Conservation (phyloP, 805 yeast species). For the Candida ascalaphidarum region DNA sequence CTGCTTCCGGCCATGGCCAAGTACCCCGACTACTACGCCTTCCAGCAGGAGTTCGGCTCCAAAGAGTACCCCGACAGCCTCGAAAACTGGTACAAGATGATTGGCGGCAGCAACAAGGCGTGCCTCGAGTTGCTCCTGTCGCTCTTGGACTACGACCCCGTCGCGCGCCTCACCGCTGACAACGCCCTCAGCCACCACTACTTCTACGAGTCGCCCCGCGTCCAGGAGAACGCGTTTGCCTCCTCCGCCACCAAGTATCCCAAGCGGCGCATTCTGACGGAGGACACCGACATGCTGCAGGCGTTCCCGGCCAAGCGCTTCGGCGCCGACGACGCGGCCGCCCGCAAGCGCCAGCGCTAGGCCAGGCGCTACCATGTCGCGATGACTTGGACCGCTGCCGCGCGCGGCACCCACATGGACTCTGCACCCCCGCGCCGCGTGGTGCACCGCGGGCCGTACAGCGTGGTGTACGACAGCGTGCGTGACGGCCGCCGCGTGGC, state of each 20-base stretch:
- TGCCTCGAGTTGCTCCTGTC: conserved; percentile 60
- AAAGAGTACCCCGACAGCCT: conserved; percentile 53
- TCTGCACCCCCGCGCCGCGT: background rate
- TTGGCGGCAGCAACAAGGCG: conserved; percentile 64
- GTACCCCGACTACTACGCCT: conserved; percentile 69
- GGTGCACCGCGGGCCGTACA: background rate
- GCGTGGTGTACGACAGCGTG: background rate
- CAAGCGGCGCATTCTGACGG: conserved; percentile 75
- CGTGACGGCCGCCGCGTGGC: conserved; percentile 10
- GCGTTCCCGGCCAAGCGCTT: too few relatives aligned
- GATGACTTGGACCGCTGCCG: background rate
- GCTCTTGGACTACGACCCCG: conserved; percentile 78
- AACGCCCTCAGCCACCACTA: conserved; percentile 71
- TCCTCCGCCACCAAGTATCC: conserved; percentile 73
- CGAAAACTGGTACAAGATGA: conserved; percentile 77
- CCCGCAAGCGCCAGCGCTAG: too few relatives aligned
- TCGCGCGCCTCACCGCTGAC: conserved; percentile 67
- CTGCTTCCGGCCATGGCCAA: conserved; percentile 72
- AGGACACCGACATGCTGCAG: conserved; percentile 86
- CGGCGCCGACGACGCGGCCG: too few relatives aligned
- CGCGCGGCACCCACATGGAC: background rate
- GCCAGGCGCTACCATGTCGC: too few relatives aligned
- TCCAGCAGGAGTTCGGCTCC: conserved; percentile 41
- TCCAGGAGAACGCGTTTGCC: conserved; percentile 72
- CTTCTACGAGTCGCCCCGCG: conserved; percentile 64